Base-by-base conservation (phyloP, 1,284 basidiomycete genomes). In the Marasmius oreades region DNA sequence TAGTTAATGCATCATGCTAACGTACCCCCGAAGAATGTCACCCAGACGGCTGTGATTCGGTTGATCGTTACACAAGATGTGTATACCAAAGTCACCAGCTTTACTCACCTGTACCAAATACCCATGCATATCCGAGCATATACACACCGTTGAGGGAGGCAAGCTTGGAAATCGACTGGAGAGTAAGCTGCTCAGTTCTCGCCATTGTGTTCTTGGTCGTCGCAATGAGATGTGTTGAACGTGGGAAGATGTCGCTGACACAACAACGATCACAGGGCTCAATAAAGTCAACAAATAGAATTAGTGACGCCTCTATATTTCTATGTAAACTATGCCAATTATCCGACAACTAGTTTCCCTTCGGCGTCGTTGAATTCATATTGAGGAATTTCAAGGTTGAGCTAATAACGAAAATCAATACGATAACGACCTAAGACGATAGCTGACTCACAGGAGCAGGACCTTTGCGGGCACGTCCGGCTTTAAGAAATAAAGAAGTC, bases 381-480 rank as follows among this genome's bases (percentile, higher is more conserved):
- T 63, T 80, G 80, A 63, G 91, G 93, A 59, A 98, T 83, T 74
- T 98, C 96, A 64, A 99, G 84, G 79, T 99, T 99, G 67, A 95
- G 84, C 90, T 89, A 64, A 3, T 51, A 22, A 54, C n/a, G 34
- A 12, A 23, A 37, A 50, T 26, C 33, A 47, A 39, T 58, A 20
- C 31, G 53, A 24, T 18, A 45, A 23, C 31, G 34, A 22, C 57
- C 39, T 20, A 20, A 10, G 22, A 8, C 14, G 16, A 16, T 24
- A 48, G 37, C 10, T 10, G 28, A 77, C 84, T 76, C 73, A 92
- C 89, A 64, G 93, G 93, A 69, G 93, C 94, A 67, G 94, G 95
- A 60, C 95, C 95, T 75, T 95, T 94, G 72, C 95, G 91, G 68
- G 90, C 87, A 74, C 95, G 93, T 63, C 95, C 95, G 66, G 93